These are phyloP conservation scores for Rasamsonia emersonii DNA, from an alignment of 2,329 filamentous ascomycete genomes.

Conservation along the genomic window DNA sequence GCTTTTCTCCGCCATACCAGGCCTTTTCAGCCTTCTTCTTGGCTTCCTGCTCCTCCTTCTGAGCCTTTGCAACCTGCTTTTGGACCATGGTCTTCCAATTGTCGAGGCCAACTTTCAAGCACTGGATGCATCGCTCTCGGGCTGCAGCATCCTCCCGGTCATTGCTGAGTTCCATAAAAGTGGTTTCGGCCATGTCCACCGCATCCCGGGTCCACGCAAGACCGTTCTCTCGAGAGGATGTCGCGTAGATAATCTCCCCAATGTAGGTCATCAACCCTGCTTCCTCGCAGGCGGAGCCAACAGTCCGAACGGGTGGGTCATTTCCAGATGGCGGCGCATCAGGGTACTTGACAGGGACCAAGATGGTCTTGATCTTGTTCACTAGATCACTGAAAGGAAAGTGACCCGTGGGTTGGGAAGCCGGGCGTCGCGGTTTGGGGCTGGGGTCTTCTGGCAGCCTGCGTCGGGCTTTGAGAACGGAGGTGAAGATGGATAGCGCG, in stretches of 20 bases:
- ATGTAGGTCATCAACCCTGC: slow-evolving; percentile 82
- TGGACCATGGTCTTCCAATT: slow-evolving; percentile 81
- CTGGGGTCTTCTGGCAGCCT: slow-evolving; percentile 39
- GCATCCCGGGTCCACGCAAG: slow-evolving; percentile 85
- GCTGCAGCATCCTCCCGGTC: slow-evolving; percentile 27
- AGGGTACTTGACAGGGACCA: slow-evolving; percentile 57
- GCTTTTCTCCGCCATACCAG: slow-evolving; percentile 26
- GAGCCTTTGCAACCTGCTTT: slow-evolving; percentile 44
- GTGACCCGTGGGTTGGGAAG: no score
- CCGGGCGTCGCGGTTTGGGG: no score
- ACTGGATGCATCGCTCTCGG: slow-evolving; percentile 62
- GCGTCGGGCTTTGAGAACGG: slow-evolving; percentile 69
- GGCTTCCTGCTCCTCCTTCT: slow-evolving; percentile 27
- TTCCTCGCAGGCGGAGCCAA: slow-evolving; percentile 68
- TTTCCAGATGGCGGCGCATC: slow-evolving; percentile 62
- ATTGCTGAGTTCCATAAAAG: slow-evolving; percentile 30
- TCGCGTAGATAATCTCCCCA: slow-evolving; percentile 81
- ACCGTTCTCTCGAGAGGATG: slow-evolving; percentile 58
- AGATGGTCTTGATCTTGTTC: slow-evolving; percentile 31
- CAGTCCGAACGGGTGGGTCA: slow-evolving; percentile 54
- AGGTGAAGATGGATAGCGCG: slow-evolving; percentile 78
- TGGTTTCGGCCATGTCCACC: slow-evolving; percentile 69
- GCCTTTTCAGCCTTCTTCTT: slow-evolving; percentile 22
- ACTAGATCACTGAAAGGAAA: slow-evolving; percentile 26
- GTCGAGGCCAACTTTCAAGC: slow-evolving; percentile 63